phyloP scores from a whole-genome alignment of 192 early-diverging fungal genomes.

The Backusella psychrophila region DNA sequence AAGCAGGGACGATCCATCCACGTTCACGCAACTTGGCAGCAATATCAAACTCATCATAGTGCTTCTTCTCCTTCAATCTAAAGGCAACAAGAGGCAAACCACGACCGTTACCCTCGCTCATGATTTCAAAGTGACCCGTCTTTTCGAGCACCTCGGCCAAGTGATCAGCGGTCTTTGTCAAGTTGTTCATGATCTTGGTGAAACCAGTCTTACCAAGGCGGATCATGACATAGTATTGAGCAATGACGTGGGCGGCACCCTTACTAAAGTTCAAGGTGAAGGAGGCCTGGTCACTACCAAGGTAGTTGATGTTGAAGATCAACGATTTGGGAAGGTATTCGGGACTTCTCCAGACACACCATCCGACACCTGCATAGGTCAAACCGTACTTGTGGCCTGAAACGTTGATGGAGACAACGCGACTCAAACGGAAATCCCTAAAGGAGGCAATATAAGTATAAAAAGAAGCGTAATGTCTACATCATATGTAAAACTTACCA shows the following conservation, averaged over 20 bases:
- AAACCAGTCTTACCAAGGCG: conserved; percentile 71
- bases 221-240: conserved; percentile 81
- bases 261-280: conserved; percentile 81
- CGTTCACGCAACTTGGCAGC: conserved; percentile 57
- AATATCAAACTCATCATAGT: conserved; percentile 51
- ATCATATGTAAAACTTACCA: conserved; percentile 37
- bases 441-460: neutral
- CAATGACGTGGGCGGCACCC: conserved; percentile 63
- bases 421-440: conserved; percentile 55
- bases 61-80: conserved; percentile 39
- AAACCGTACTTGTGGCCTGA: conserved; percentile 78
- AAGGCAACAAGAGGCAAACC: conserved; percentile 69
- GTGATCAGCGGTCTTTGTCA: conserved; percentile 53
- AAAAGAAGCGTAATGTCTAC: neutral
- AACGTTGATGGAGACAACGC: conserved; percentile 78
- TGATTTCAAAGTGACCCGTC: conserved; percentile 57
- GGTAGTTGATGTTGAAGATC: conserved; percentile 59
- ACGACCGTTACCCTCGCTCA: conserved; percentile 39
- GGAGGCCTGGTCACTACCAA: conserved; percentile 36
- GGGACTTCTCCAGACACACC: conserved; percentile 70
- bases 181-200: conserved; percentile 61
- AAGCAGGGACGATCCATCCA: conserved; percentile 78
- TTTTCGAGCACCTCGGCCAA: conserved; percentile 54
- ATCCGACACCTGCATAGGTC: conserved; percentile 77
- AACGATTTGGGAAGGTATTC: conserved; percentile 72